A percentile compares a stretch with the other conserved stretches of the same genome.
Conservation (phyloP, 495 filamentous ascomycete genomes). For the Daldinia childiae region DNA sequence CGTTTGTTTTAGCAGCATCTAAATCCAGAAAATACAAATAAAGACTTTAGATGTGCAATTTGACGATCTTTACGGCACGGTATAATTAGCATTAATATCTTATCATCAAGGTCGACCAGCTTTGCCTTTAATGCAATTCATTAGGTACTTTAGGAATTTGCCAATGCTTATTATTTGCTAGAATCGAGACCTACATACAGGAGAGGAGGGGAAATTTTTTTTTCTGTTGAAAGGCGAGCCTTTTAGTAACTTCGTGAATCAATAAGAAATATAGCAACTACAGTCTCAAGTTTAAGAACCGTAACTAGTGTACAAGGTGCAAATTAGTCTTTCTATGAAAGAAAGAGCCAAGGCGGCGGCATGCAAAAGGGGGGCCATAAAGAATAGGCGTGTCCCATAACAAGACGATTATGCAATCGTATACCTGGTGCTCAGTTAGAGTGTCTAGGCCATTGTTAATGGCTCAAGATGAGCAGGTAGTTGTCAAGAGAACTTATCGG, state of each 20-base stretch:
- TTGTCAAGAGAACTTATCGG: not conserved
- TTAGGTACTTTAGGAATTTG: too few relatives aligned
- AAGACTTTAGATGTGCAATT: too few relatives aligned
- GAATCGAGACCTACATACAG: not conserved
- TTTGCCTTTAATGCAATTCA: too few relatives aligned
- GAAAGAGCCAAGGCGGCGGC: not conserved
- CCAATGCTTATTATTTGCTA: too few relatives aligned
- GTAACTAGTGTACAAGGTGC: not conserved
- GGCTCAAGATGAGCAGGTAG: not conserved
- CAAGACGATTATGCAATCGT: not conserved
- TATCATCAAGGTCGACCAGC: too few relatives aligned
- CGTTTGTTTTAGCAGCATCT: too few relatives aligned
- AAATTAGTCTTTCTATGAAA: not conserved
- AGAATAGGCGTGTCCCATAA: not conserved
- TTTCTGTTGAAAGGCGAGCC: not conserved
- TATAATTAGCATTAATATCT: too few relatives aligned
- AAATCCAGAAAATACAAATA: too few relatives aligned
- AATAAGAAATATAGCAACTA: not conserved
- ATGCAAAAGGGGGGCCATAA: not conserved
- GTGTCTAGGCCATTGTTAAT: not conserved
- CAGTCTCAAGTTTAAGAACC: not conserved
- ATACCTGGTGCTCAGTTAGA: not conserved
- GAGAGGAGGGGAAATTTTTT: too few relatives aligned
- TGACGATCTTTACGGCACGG: too few relatives aligned
- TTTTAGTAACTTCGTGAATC: not conserved